Evolutionary conservation across 192 early-diverging fungal genomes (phyloP), one percentile per base, ranked within the genome.

Genomic region (Coemansia sp.): DNA sequence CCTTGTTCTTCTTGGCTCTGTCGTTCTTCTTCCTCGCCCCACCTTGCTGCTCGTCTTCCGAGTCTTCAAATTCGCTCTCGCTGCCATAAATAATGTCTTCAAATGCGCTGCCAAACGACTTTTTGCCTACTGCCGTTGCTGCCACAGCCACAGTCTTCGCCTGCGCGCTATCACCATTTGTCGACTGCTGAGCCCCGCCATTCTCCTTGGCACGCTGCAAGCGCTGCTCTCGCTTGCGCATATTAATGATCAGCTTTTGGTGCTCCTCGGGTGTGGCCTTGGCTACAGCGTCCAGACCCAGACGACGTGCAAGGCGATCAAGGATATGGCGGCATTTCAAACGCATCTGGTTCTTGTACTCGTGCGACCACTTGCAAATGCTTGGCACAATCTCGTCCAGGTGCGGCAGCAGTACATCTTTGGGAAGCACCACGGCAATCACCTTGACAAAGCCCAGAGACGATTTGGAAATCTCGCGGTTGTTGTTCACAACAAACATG

Each of bases 371-470:
- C 52, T 86, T 85, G 51, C 96, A 79, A 38, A 98, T 87, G 5
- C 87, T 80, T 6, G 57, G 50, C 27, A 96, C 87, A 71, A 97
- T 90, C 29, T 85, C 76, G 53, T 75, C 79, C 62, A 99, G 83
- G 52, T 91, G 88, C 4, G 83, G 84, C 50, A 84, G 83, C 21
- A 99, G 74, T 21, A 88, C 63, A 2, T 88, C 87, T 51, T 84
- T 84, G 60, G 90, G 89, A 27, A 99, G 64, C 23, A 86, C 81
- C 23, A 97, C 91, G 3, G 90, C 84, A 39, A 86, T 87, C 2
- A 97, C 94, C 84, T 99, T 99, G 76, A 96, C 84, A 73, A 97
- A 95, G 5, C 95, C 95, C 9, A 99, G 79, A 8, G 88, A 91
- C 17, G 93, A 84, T 76, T 94, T 93, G 50, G 93, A 90, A 54